Conservation (phyloP, 208 protist genomes). For the Acanthamoeba triangularis region DNA sequence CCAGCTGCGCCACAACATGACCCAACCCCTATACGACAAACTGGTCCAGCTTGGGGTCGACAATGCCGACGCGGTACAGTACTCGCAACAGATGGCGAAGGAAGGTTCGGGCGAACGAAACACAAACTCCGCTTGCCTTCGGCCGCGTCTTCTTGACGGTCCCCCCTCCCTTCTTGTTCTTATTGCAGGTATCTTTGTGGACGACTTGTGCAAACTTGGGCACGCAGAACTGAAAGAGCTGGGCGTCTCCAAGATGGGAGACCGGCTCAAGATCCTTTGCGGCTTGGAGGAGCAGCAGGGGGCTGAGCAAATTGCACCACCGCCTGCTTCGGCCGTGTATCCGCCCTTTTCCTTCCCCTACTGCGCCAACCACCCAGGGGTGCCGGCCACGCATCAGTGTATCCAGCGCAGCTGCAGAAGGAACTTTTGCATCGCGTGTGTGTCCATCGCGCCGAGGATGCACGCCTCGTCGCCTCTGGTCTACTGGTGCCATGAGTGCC, state of each 20-base stretch:
- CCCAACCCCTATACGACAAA: too few species aligned
- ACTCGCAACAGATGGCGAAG: too few species aligned
- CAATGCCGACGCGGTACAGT: too few species aligned
- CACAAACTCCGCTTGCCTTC: too few species aligned
- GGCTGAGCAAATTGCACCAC: background rate
- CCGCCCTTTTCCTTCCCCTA: background rate
- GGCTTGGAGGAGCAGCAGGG: background rate
- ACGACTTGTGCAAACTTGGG: background rate
- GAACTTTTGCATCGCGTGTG: constrained; percentile 45
- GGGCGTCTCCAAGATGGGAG: background rate
- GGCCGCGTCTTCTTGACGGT: too few species aligned
- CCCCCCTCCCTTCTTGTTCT: too few species aligned
- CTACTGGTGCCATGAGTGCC: constrained; percentile 30
- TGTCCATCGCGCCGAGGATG: background rate
- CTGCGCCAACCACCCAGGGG: constrained; percentile 1
- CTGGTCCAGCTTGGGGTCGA: too few species aligned
- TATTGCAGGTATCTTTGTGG: constrained; percentile 23
- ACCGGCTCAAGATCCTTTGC: constrained; percentile 11
- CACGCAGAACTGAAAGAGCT: constrained; percentile 22
- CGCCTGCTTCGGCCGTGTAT: too few species aligned
- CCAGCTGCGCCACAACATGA: too few species aligned
- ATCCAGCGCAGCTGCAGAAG: background rate
- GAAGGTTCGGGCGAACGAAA: too few species aligned
- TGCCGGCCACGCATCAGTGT: constrained; percentile 1
- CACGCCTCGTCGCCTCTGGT: background rate